Conservation (phyloP, 192 early-diverging fungal genomes). For the Chytriomyces sp. region DNA sequence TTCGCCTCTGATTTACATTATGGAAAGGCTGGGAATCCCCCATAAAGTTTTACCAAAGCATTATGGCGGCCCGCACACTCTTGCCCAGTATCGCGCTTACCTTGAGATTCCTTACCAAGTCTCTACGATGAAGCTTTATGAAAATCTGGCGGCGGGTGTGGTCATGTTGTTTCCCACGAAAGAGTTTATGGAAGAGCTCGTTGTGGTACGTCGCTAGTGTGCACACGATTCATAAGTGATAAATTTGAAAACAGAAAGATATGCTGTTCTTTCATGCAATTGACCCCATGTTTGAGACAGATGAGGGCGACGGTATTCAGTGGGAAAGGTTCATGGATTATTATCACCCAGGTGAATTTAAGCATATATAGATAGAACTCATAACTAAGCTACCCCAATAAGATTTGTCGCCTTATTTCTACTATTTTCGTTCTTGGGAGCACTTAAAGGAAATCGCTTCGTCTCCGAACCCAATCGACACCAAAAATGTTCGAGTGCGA, state of each 20-base stretch:
- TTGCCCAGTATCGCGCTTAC: not conserved
- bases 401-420: not conserved
- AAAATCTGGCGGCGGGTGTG: not conserved
- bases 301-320: not conserved
- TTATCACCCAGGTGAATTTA: not conserved
- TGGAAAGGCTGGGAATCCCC: not conserved
- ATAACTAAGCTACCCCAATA: not conserved
- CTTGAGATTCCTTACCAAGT: conserved; percentile 8
- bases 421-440: not conserved
- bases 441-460: not conserved
- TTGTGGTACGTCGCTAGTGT: too few relatives aligned
- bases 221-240: not conserved
- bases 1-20: not conserved
- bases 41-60: conserved; percentile 12
- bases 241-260: not conserved
- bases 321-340: too few relatives aligned
- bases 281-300: not conserved
- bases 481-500: not conserved
- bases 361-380: too few relatives aligned
- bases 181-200: not conserved
- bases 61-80: conserved; percentile 8
- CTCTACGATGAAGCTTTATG: conserved; percentile 3
- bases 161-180: not conserved
- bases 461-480: not conserved
- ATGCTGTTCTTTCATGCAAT: not conserved